Conservation (phyloP, 179 eudicot species). For the Silene coronaria region DNA sequence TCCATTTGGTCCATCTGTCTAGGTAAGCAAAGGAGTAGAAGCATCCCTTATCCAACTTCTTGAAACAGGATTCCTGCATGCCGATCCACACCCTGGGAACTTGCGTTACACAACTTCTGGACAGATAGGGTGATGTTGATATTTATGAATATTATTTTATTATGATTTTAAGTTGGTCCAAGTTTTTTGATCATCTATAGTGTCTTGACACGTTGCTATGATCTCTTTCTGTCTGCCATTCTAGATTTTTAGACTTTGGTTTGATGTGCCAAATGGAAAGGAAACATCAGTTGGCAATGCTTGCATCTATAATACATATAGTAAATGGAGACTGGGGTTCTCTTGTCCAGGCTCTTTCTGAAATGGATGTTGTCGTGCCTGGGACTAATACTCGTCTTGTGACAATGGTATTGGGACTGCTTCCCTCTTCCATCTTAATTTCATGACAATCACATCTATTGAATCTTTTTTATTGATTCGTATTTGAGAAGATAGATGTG, state of each 20-base stretch:
- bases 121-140: slow-evolving; percentile 57
- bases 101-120: slow-evolving; percentile 75
- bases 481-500: background rate
- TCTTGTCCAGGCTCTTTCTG: slow-evolving; percentile 71
- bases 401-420: slow-evolving; percentile 54
- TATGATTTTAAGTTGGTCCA: background rate
- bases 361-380: slow-evolving; percentile 76
- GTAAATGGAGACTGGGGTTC: slow-evolving; percentile 96
- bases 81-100: slow-evolving; percentile 99
- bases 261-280: slow-evolving; percentile 90
- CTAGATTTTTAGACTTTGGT: slow-evolving; percentile 92
- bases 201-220: slow-evolving; percentile 1
- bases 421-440: background rate
- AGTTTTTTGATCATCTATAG: background rate
- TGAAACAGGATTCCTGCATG: slow-evolving; percentile 91
- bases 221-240: slow-evolving; percentile 20
- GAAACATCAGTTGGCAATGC: slow-evolving; percentile 95
- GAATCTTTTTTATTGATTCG: background rate
- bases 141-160: background rate
- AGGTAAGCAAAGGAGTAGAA: slow-evolving; percentile 96
- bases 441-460: background rate
- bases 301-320: slow-evolving; percentile 84
- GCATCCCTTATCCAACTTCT: slow-evolving; percentile 85
- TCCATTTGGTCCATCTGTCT: slow-evolving; percentile 15
- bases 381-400: slow-evolving; percentile 69